Evolutionary conservation across 352 stramenopile genomes (phyloP).

Genomic region (Globisporangium spinosum): DNA sequence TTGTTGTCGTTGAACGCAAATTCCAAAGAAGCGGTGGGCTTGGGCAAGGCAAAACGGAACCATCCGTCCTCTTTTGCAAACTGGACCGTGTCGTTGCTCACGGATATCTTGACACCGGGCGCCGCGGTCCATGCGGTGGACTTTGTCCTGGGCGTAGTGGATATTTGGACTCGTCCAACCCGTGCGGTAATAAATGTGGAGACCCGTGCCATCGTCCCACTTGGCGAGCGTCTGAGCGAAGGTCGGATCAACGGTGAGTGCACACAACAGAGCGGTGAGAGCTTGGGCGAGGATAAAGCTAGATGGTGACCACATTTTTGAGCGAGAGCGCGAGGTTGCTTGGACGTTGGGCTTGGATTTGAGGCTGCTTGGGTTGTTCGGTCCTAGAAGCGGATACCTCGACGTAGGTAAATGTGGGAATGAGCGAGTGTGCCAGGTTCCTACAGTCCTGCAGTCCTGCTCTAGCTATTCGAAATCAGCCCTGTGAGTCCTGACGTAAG

Average conservation of each 20-base stretch:
- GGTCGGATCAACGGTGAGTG: not conserved
- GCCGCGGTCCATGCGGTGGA: constrained; percentile 27
- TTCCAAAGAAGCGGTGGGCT: constrained; percentile 21
- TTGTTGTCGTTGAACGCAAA: constrained; percentile 42
- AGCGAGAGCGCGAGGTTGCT: not conserved
- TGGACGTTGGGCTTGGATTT: not conserved
- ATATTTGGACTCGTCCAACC: constrained; percentile 41
- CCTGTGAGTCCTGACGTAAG: not conserved
- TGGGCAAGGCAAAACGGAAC: constrained; percentile 34
- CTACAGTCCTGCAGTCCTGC: not conserved
- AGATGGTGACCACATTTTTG: not conserved
- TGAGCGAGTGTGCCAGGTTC: not conserved
- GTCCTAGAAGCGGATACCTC: not conserved
- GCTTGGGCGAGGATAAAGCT: not conserved
- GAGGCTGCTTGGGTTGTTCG: too few species aligned
- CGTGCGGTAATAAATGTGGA: constrained; percentile 47
- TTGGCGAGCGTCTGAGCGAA: constrained; percentile 34
- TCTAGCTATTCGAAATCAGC: not conserved
- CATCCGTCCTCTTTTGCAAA: constrained; percentile 37
- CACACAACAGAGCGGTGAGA: not conserved
- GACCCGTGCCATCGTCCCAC: constrained; percentile 29
- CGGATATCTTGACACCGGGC: constrained; percentile 30
- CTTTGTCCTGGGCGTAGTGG: constrained; percentile 28
- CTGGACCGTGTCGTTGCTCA: constrained; percentile 29
- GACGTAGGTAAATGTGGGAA: not conserved